Evolutionary conservation across 2,329 filamentous ascomycete genomes (phyloP).

Genomic region (Botryotinia convoluta): DNA sequence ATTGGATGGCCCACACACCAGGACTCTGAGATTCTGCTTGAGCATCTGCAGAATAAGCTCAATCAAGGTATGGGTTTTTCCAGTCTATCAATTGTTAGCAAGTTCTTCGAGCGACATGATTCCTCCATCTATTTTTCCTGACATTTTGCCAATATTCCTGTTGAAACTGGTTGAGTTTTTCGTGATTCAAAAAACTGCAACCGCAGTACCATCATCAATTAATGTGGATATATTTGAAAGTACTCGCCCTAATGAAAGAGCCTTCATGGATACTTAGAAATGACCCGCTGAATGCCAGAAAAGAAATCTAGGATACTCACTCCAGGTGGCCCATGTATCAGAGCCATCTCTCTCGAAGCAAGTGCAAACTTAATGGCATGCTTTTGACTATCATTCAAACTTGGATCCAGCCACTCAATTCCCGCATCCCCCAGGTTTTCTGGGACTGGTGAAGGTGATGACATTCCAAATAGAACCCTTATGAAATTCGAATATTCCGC

Average conservation of each 20-base stretch:
- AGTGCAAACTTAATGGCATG: slow-evolving; percentile 78
- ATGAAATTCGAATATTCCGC: slow-evolving; percentile 59
- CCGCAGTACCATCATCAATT: background rate
- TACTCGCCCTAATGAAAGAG: background rate
- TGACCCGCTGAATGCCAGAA: background rate
- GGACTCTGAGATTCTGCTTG: slow-evolving; percentile 66
- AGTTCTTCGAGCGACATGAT: background rate
- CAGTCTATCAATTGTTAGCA: slow-evolving; percentile 54
- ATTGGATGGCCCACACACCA: slow-evolving; percentile 96
- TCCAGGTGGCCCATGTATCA: slow-evolving; percentile 93
- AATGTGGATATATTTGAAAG: slow-evolving; percentile 12
- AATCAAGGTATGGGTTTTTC: slow-evolving; percentile 94
- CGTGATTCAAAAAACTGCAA: background rate
- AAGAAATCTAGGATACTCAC: slow-evolving; percentile 42
- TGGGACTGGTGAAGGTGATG: slow-evolving; percentile 50
- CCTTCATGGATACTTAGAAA: background rate
- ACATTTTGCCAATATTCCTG: background rate
- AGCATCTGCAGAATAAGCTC: slow-evolving; percentile 92
- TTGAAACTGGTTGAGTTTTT: background rate
- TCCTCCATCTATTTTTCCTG: no score
- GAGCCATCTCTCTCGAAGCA: slow-evolving; percentile 73
- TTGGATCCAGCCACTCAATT: slow-evolving; percentile 61
- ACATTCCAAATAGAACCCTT: slow-evolving; percentile 60
- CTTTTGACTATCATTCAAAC: slow-evolving; percentile 64
- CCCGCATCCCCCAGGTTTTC: slow-evolving; percentile 45